Base-by-base conservation (phyloP, 495 filamentous ascomycete species). In the Hypoxylon trugodes region DNA sequence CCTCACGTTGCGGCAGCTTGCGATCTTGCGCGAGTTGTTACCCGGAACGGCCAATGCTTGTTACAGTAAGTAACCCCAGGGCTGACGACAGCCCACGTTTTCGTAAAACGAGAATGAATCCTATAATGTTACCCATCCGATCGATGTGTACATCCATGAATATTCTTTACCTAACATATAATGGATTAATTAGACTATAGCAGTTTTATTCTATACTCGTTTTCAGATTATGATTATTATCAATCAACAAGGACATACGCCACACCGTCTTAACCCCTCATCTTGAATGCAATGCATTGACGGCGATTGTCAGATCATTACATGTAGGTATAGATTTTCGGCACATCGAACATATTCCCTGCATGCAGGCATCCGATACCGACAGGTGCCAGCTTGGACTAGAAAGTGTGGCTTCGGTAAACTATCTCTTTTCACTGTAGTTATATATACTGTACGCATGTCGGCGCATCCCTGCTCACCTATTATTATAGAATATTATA, bases 231-330 rank as follows among this genome's bases (percentile, higher is more conserved):
- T 10, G 33, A 41, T 9, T 41, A 24, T 19, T 22, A 22, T 26
- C 26, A 46, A 40, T 15, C 2, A 25, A 35, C 16, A 37, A 33
- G 32, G 24, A n/a, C n/a, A n/a, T n/a, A n/a, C n/a, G n/a, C n/a
- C n/a, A n/a, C n/a, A n/a, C 19, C 10, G 36, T 33, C 33, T 36
- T 28, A 22, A 54, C 61, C 61, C 55, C 49, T 46, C 41, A 45
- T 32, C n/a, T n/a, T n/a, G n/a, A 16, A 16, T 45, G 37, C 40
- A 16, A 65, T 61, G 63, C 46, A 50, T 7, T 30, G 25, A 4
- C 13, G 63, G 30, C 42, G 61, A 65, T 59, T 52, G 57, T 66
- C 63, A 61, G 56, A 52, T 66, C 63, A 66, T 66, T 26, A 18
- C 32, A n/a, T n/a, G n/a, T n/a, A n/a, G n/a, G n/a, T n/a, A n/a